Base-by-base conservation (phyloP, 2,329 filamentous ascomycete genomes). In the Drechslera avenae region DNA sequence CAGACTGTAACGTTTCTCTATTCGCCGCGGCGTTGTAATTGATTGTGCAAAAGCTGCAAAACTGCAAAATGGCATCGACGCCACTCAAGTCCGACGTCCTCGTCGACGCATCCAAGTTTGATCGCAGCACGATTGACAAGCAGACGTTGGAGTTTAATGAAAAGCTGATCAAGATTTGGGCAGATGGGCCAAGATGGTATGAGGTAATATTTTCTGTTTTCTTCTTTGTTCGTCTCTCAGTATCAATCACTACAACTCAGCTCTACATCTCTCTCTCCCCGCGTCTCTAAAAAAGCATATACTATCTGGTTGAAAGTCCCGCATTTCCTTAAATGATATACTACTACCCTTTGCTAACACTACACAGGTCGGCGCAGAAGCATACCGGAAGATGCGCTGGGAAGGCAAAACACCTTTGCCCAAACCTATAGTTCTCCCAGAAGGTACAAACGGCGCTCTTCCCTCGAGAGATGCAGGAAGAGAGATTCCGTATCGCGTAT, bases 341-440 rank as follows among this genome's bases (percentile, higher is more conserved):
- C n/a, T n/a, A n/a, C n/a, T n/a, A n/a, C 13, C 1, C 4, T 28
- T 12, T 13, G 18, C 6, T 35, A n/a, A 16, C 1, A 19, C 18
- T 13, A 3, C 13, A 9, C 40, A 81, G 76, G 75, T 83, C 31
- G 82, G 82, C 7, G 79, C 81, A 6, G 72, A 74, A 12, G 78
- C 76, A 59, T 85, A 83, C 61, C 77, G 83, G 3, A 72, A 80
- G 56, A 80, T 84, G 76, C 73, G 78, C 12, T 77, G 75, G 70
- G 75, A 76, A 17, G 82, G 82, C 32, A 78, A 85, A 58, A 83
- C 80, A 0, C 72, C 77, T 0, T 62, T 83, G 1, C 80, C 81
- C 2, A 73, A 72, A 45, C 79, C 79, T 0, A 64, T 74, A 2
- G 69, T 79, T 3, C 68, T 85, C 0, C 71, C 77, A 0, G 69